Percentiles rank a stretch among this genome's conserved stretches.
Conservation (phyloP, 2,329 filamentous ascomycete species). For the Claviceps africana region DNA sequence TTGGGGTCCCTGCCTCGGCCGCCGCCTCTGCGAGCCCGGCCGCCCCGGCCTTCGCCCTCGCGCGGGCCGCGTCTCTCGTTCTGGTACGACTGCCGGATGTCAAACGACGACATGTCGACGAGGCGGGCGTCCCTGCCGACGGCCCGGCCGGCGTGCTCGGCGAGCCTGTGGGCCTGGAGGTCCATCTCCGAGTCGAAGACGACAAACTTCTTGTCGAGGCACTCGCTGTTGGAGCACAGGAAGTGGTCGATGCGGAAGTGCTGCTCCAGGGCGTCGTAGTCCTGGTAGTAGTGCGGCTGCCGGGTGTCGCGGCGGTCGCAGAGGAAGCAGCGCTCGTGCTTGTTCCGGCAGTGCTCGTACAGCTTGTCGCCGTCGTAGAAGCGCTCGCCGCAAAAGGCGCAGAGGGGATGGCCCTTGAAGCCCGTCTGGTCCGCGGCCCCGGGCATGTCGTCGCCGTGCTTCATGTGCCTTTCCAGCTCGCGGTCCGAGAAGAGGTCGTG, state of each 20-base stretch:
- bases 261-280: slow-evolving; percentile 73
- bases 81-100: slow-evolving; percentile 61
- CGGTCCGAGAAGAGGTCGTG: slow-evolving; percentile 78
- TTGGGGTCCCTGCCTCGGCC: slow-evolving; percentile 73
- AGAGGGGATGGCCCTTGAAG: slow-evolving; percentile 90
- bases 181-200: slow-evolving; percentile 94
- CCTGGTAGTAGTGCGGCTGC: slow-evolving; percentile 77
- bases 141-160: slow-evolving; percentile 75
- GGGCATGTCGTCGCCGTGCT: slow-evolving; percentile 76
- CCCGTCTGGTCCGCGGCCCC: slow-evolving; percentile 85
- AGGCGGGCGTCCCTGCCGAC: slow-evolving; percentile 67
- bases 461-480: slow-evolving; percentile 78
- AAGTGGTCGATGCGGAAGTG: slow-evolving; percentile 86
- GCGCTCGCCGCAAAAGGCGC: slow-evolving; percentile 77
- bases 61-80: slow-evolving; percentile 28
- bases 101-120: slow-evolving; percentile 79
- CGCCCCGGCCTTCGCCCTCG: slow-evolving; percentile 26
- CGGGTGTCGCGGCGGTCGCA: slow-evolving; percentile 62
- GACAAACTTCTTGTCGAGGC: slow-evolving; percentile 92
- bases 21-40: slow-evolving; percentile 27
- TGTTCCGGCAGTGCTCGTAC: slow-evolving; percentile 82
- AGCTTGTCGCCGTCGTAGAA: slow-evolving; percentile 96
- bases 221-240: slow-evolving; percentile 71
- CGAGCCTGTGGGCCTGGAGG: slow-evolving; percentile 81
- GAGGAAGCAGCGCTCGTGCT: slow-evolving; percentile 88